Base-by-base conservation (phyloP, 768 basidiomycete genomes). In the Pseudohyphozyma bogoriensis region DNA sequence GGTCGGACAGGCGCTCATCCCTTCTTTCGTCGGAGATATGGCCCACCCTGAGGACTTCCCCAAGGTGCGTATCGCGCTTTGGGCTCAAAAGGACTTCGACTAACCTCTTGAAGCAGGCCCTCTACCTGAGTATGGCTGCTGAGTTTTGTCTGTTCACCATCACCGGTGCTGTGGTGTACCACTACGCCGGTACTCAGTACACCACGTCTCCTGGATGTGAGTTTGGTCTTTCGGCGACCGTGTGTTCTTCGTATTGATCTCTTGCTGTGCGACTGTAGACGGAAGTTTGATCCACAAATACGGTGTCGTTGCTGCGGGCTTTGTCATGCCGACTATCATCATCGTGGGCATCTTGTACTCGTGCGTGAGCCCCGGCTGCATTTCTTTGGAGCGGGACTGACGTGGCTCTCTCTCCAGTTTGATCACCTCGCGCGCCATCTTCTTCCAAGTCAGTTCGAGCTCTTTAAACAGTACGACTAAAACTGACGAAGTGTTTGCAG, bases 71-170 rank as follows among this genome's bases (percentile, higher is more conserved):
- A 1, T 15, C 4, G 11, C 7, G 8, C 22, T 22, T 18, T 11
- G 8, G 1, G 12, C 15, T 4, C 45, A 46, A 13, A 28, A 28
- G 18, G 37, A 18, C 37, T 37, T 37, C 11, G 12, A 26, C 45
- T 24, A 7, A 7, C 45, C 32, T 33, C 32, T 51, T 20, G 29
- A 28, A 39, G 12, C 36, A 60, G 60, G 69, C 70, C 1, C 63
- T 71, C 33, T 68, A 56, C 40, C 36, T 68, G 8, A 61, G 56
- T 13, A 71, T 68, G 57, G 46, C 50, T 1, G 53, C 58, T 3
- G 66, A 71, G 56, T 51, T 71, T 54, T 26, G 58, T n/a, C 61
- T 71, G 11, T 70, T 66, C 66, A 67, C 69, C 20, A 32, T 69
- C 50, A 58, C 60, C 0, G 70, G 70, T 5, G 66, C 65, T 2